Conservation (phyloP, 2,329 filamentous ascomycete genomes). For the Beauveria caledonica region DNA sequence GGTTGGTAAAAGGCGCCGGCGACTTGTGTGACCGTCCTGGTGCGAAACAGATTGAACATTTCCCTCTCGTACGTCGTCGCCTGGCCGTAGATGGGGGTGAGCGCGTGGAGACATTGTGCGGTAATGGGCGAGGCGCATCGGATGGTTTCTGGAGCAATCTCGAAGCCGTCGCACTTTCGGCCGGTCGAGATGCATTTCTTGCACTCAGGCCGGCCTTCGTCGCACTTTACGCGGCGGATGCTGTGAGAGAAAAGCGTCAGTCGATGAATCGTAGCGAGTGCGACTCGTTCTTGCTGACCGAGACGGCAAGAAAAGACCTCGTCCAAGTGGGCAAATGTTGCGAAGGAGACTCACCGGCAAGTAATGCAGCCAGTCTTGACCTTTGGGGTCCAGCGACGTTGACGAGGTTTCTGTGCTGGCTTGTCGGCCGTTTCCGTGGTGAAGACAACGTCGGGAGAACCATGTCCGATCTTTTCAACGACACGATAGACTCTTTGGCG, state of each 20-base stretch:
- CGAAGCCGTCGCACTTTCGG: constrained; percentile 16
- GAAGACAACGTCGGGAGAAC: not conserved
- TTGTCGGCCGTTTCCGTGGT: not conserved
- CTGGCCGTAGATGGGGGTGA: constrained; percentile 1
- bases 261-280: not conserved
- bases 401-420: not conserved
- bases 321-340: not conserved
- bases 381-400: constrained; percentile 12
- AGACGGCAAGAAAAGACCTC: not conserved
- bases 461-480: not conserved
- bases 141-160: not conserved
- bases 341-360: constrained; percentile 13
- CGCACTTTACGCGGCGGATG: constrained; percentile 21
- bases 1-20: constrained; percentile 9
- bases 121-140: not conserved
- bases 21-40: constrained; percentile 6
- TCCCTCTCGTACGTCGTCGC: not conserved
- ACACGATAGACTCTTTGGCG: constrained; percentile 3
- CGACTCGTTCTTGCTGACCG: not conserved
- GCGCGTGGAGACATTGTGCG: not conserved
- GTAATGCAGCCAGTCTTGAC: constrained; percentile 17
- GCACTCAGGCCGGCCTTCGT: constrained; percentile 20
- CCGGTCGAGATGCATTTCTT: constrained; percentile 17
- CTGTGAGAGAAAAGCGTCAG: constrained; percentile 8
- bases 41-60: constrained; percentile 11